A percentile compares a stretch with the other conserved stretches of the same genome.
Evolutionary conservation across 1,284 basidiomycete genomes (phyloP).

Genomic region (Pseudozyma pruni): DNA sequence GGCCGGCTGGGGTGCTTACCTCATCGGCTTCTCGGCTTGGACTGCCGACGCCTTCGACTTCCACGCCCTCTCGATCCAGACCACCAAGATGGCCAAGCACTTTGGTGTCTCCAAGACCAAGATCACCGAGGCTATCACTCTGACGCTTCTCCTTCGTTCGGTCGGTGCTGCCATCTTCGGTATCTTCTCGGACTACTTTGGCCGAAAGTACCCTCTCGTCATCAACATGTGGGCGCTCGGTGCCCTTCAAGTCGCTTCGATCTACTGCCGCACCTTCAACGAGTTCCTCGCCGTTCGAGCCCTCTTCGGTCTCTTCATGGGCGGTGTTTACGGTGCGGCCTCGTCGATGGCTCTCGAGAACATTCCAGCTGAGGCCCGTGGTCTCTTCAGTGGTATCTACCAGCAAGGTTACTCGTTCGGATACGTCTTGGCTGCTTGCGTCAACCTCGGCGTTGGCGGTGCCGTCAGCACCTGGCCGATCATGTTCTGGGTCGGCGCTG

Average conservation of each 20-base stretch:
- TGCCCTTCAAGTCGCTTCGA: constrained; percentile 47
- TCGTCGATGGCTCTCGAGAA: constrained; percentile 41
- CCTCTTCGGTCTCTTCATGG: constrained; percentile 56
- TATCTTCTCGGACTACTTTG: constrained; percentile 39
- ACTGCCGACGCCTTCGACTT: constrained; percentile 53
- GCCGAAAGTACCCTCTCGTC: constrained; percentile 71
- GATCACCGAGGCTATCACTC: constrained; percentile 46
- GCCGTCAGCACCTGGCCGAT: constrained; percentile 38
- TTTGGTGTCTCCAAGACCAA: constrained; percentile 49
- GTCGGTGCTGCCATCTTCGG: constrained; percentile 58
- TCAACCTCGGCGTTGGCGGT: constrained; percentile 53
- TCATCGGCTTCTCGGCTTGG: constrained; percentile 47
- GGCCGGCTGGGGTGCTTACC: constrained; percentile 46
- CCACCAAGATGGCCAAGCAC: constrained; percentile 46
- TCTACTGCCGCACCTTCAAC: constrained; percentile 40
- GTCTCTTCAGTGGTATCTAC: constrained; percentile 52
- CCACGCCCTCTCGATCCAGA: constrained; percentile 51
- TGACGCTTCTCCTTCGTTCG: constrained; percentile 48
- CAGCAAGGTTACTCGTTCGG: constrained; percentile 55
- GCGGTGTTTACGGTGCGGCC: constrained; percentile 45
- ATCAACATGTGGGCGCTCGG: constrained; percentile 53
- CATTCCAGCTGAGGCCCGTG: constrained; percentile 48
- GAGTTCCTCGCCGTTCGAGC: constrained; percentile 54
- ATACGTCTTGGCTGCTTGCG: constrained; percentile 53
- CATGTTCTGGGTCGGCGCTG: constrained; percentile 59